Evolutionary conservation across 1,284 basidiomycete species (phyloP).

Genomic region (Tremellales sp.): DNA sequence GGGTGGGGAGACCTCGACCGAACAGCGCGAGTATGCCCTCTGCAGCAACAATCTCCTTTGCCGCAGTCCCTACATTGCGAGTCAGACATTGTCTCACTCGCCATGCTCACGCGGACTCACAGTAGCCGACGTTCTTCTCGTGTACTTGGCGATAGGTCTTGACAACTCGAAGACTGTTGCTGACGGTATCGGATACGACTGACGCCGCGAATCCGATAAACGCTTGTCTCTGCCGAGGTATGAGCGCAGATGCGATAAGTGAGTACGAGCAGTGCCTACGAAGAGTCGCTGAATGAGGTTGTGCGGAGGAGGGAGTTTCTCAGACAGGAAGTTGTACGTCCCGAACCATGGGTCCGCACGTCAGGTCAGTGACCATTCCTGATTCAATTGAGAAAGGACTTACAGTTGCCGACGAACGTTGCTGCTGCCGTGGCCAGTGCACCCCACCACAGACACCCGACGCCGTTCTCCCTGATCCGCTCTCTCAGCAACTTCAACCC

Average conservation of each 20-base stretch:
- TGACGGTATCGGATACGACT: slow-evolving; percentile 71
- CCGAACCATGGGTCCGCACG: slow-evolving; percentile 58
- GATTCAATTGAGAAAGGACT: slow-evolving; percentile 46
- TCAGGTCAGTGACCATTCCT: not conserved
- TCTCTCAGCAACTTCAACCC: slow-evolving; percentile 63
- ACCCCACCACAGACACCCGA: slow-evolving; percentile 78
- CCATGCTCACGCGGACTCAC: slow-evolving; percentile 25
- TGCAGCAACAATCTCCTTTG: slow-evolving; percentile 58
- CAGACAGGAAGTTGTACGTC: slow-evolving; percentile 71
- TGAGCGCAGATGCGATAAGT: not conserved
- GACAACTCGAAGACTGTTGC: slow-evolving; percentile 81
- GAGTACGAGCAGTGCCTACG: slow-evolving; percentile 15
- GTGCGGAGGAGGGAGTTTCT: slow-evolving; percentile 58
- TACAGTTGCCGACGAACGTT: slow-evolving; percentile 83
- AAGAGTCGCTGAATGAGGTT: slow-evolving; percentile 58
- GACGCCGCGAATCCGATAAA: slow-evolving; percentile 82
- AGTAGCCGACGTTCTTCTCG: slow-evolving; percentile 68
- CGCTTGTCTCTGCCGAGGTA: slow-evolving; percentile 61
- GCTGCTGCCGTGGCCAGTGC: slow-evolving; percentile 82
- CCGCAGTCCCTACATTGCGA: slow-evolving; percentile 27
- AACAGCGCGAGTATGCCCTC: slow-evolving; percentile 70
- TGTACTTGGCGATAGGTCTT: slow-evolving; percentile 90
- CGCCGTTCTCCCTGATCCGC: slow-evolving; percentile 68
- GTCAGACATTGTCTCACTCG: not conserved
- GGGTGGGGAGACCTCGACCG: slow-evolving; percentile 74